Conservation (phyloP, 352 stramenopile genomes). For the Pythium phragmitis region DNA sequence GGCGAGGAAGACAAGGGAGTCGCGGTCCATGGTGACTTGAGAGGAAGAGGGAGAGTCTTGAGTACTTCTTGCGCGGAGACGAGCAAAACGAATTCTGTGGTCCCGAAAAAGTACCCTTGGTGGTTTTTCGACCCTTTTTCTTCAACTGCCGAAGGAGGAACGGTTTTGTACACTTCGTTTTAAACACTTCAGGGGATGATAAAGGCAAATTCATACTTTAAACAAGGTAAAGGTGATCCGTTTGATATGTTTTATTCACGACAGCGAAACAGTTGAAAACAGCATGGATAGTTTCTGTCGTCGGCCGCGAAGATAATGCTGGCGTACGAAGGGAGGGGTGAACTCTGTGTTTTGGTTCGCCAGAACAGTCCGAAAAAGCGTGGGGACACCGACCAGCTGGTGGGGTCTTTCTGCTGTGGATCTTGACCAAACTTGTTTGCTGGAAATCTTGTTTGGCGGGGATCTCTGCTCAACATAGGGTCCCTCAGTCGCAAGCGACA, state of each 20-base stretch:
- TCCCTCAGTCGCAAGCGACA: slow-evolving; percentile 15
- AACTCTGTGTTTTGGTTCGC: slow-evolving; percentile 16
- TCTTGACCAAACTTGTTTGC: background rate
- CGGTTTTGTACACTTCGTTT: slow-evolving; percentile 21
- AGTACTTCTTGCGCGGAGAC: slow-evolving; percentile 33
- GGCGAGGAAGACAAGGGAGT: slow-evolving; percentile 80
- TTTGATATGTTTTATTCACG: slow-evolving; percentile 11
- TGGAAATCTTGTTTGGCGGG: background rate
- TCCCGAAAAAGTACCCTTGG: slow-evolving; percentile 32
- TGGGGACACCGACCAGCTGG: slow-evolving; percentile 20
- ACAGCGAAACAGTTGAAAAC: background rate
- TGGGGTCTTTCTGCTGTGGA: slow-evolving; percentile 12
- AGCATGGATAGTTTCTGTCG: slow-evolving; percentile 10
- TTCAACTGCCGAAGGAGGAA: slow-evolving; percentile 23
- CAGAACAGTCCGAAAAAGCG: slow-evolving; percentile 8
- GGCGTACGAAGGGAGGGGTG: slow-evolving; percentile 7
- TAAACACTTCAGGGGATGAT: slow-evolving; percentile 16
- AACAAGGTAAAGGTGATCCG: background rate
- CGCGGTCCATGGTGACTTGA: slow-evolving; percentile 60
- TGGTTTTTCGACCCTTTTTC: slow-evolving; percentile 33
- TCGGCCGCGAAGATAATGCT: slow-evolving; percentile 20
- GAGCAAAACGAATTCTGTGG: slow-evolving; percentile 66
- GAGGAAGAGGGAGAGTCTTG: slow-evolving; percentile 15
- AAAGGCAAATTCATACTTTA: background rate
- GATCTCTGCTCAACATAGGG: slow-evolving; percentile 1